phyloP scores from a whole-genome alignment of 805 yeast genomes.

The Sugiyamaella americana region DNA sequence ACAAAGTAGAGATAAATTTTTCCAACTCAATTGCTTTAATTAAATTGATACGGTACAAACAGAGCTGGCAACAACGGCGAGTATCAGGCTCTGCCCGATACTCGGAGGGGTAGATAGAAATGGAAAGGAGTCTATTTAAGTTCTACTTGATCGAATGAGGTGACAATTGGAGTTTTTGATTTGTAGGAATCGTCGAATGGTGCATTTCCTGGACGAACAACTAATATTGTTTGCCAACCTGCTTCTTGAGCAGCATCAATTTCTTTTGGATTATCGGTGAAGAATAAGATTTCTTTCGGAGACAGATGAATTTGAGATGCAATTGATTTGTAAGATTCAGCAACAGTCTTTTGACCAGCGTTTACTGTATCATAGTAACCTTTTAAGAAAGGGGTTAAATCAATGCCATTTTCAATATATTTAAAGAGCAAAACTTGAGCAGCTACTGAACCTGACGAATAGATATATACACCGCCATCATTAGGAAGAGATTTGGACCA shows the following conservation, averaged over 20 bases:
- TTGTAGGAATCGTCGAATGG: conserved; percentile 11
- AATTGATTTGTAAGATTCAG: conserved; percentile 54
- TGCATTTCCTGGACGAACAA: conserved; percentile 70
- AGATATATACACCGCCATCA: conserved; percentile 48
- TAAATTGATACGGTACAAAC: too few species aligned
- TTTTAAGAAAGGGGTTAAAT: conserved; percentile 46
- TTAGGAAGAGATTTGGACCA: conserved; percentile 30
- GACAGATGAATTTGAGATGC: conserved; percentile 35
- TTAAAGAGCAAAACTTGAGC: conserved; percentile 79
- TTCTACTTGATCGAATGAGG: neutral
- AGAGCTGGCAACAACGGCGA: too few species aligned
- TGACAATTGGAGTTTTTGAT: conserved; percentile 2
- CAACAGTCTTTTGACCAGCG: conserved; percentile 64
- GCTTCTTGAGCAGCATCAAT: conserved; percentile 66
- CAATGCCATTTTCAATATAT: conserved; percentile 36
- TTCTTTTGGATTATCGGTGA: conserved; percentile 77
- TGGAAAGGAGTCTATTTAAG: neutral
- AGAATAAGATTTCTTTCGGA: conserved; percentile 44
- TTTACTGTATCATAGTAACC: conserved; percentile 85
- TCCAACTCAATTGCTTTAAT: too few species aligned
- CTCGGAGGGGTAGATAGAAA: too few species aligned
- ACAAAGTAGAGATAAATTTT: too few species aligned
- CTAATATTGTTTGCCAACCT: conserved; percentile 54
- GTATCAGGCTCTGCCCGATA: too few species aligned
- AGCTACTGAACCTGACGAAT: conserved; percentile 82